Base-by-base conservation (phyloP, 805 yeast species). In the Candida ponderosae region DNA sequence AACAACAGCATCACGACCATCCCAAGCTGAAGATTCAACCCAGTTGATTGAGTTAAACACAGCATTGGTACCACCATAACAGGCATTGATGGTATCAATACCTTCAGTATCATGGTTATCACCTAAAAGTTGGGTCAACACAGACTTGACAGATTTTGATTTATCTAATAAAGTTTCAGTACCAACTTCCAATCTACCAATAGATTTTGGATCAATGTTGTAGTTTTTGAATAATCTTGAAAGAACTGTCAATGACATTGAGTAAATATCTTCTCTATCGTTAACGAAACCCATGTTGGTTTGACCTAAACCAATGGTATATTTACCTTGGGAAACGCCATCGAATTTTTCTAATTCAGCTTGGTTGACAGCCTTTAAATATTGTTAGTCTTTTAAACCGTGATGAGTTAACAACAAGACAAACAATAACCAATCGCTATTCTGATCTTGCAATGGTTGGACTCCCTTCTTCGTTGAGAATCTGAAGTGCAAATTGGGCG, bases 51-150 rank as follows among this genome's bases (percentile, higher is more conserved):
- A 77, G 68, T 90, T 93, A 70, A 93, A 80, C 23, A 93, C 75
- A 10, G 98, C 97, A 53, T 80, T 79, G 46, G 97, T 90, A 63
- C 97, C 98, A 63, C 98, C 98, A 64, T 93, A 93, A 70, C 98
- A 93, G 24, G 98, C 98, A 63, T 93, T 93, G 54, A 88, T 62
- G 47, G 95, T 88, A 65, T 93, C 98, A 44, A 93, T 70, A 65
- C 98, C 98, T 68, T 93, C 98, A 51, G 90, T 71, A 57, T 93
- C 97, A 52, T 72, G 64, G 72, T 93, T 93, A 37, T 76, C 90
- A 41, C 82, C 87, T 50, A 93, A 81, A 48, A 93, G 76, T 67
- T 89, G 97, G 85, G 88, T 90, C 62, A 93, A 72, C 31, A 93
- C 95, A 28, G 96, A 78, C 70, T 93, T 93, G 57, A 90, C 95